phyloP scores from a whole-genome alignment of 2,329 filamentous ascomycete genomes.

The Fusarium temperatum region DNA sequence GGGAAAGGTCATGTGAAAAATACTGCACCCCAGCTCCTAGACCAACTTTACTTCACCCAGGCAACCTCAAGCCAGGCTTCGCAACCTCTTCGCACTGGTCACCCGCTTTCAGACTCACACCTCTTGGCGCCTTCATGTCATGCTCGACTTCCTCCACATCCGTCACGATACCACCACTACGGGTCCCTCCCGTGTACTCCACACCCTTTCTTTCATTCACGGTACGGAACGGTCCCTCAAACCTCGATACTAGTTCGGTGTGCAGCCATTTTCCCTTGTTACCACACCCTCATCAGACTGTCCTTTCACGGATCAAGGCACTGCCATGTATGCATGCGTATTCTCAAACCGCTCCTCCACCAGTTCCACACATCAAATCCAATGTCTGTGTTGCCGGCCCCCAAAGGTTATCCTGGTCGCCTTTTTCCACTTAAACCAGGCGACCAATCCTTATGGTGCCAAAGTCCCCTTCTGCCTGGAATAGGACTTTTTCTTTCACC shows the following conservation, averaged over 20 bases:
- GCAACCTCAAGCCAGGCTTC: constrained; percentile 1
- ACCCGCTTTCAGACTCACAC: constrained; percentile 24
- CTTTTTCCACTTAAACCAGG: constrained; percentile 23
- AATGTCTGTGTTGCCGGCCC: constrained; percentile 3
- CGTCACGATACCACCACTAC: constrained; percentile 26
- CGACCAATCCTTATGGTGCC: constrained; percentile 22
- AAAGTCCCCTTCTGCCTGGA: constrained; percentile 34
- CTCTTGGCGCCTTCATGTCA: constrained; percentile 20
- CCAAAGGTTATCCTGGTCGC: constrained; percentile 18
- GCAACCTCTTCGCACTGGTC: constrained; percentile 32
- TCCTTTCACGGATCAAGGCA: constrained; percentile 14
- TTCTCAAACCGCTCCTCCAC: constrained; percentile 27
- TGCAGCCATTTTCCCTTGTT: constrained; percentile 8
- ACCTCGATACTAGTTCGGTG: constrained; percentile 8
- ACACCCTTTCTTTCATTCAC: constrained; percentile 9
- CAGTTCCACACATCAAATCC: constrained; percentile 16
- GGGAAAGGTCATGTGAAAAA: constrained; percentile 26
- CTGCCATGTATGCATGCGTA: constrained; percentile 13
- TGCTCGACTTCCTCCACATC: constrained; percentile 13
- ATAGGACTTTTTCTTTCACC: constrained; percentile 26
- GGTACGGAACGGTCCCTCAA: constrained; percentile 9
- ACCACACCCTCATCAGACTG: constrained; percentile 10
- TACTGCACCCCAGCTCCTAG: constrained; percentile 6
- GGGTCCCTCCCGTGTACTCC: constrained; percentile 25
- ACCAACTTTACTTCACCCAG: constrained; percentile 4